Evolutionary conservation across 2,329 filamentous ascomycete species (phyloP).

Genomic region (Xylariaceae sp.): DNA sequence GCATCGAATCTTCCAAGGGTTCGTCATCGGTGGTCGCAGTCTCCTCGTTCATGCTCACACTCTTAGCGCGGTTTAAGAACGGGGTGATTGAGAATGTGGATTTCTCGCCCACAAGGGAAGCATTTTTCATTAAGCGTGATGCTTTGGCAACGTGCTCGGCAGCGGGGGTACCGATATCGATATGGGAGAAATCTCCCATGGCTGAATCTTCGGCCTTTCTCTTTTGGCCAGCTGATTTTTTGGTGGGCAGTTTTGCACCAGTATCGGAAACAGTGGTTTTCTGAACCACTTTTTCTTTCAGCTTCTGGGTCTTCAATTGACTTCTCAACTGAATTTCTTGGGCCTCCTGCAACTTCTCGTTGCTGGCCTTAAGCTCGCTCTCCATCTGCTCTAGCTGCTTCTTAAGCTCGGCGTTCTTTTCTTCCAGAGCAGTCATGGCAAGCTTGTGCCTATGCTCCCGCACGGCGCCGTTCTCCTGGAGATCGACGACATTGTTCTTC

Average conservation of each 20-base stretch:
- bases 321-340: slow-evolving; percentile 18
- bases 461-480: slow-evolving; percentile 45
- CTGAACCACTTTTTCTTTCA: neutral
- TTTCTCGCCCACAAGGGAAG: slow-evolving; percentile 67
- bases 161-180: slow-evolving; percentile 43
- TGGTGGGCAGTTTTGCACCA: slow-evolving; percentile 30
- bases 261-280: slow-evolving; percentile 30
- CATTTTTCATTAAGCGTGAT: slow-evolving; percentile 48
- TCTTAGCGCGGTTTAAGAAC: slow-evolving; percentile 73
- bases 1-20: slow-evolving; percentile 25
- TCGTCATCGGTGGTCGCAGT: slow-evolving; percentile 27
- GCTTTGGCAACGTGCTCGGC: slow-evolving; percentile 33
- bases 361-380: slow-evolving; percentile 63
- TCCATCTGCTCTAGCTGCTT: slow-evolving; percentile 66
- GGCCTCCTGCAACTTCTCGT: slow-evolving; percentile 40
- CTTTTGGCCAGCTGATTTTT: slow-evolving; percentile 40
- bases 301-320: too few relatives aligned
- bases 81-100: slow-evolving; percentile 92
- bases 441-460: slow-evolving; percentile 45
- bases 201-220: slow-evolving; percentile 42
- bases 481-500: slow-evolving; percentile 32
- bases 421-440: slow-evolving; percentile 55
- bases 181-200: slow-evolving; percentile 40
- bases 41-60: slow-evolving; percentile 48
- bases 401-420: slow-evolving; percentile 60